Evolutionary conservation across 73 alveolate genomes (phyloP), one percentile per base, ranked within the genome.

Genomic region (Symbiodinium natans): DNA sequence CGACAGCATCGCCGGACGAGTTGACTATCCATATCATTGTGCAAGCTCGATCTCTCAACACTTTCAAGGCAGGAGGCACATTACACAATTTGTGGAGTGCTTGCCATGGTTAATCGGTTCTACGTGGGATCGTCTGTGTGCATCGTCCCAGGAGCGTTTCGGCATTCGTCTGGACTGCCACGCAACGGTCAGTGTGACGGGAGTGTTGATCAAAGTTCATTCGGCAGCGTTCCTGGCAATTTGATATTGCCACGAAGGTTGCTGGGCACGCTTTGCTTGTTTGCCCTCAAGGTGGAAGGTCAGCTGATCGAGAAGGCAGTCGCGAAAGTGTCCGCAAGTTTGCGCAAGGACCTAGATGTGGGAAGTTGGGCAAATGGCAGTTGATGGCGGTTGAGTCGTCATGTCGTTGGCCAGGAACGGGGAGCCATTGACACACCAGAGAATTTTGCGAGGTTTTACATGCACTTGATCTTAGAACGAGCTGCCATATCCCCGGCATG

Each of bases 101-200:
- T n/a, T n/a, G n/a, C n/a, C n/a, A n/a, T n/a, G n/a, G n/a, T n/a
- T n/a, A n/a, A n/a, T n/a, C n/a, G n/a, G n/a, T n/a, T n/a, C n/a
- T n/a, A n/a, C n/a, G n/a, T n/a, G n/a, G n/a, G n/a, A n/a, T n/a
- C n/a, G 5, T 25, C 3, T 17, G 36, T 7, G 31, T 82, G 41
- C 83, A 3, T 25, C 31, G 19, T 13, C 10, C 31, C 94, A 86
- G 94, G 39, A 34, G 77, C 96, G 86, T 13, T 89, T 89, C 68
- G 96, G 96, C 31, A 40, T 89, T 23, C 96, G 96, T 68, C 96
- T 87, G 3, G 96, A 59, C 74, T 89, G 96, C 75, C 96, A 89
- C 74, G 96, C 87, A 3, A 89, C 96, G 21, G 96, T 89, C 52
- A 89, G 87, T 29, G 96, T 89, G 87, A 89, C 96, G 15, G 96